Conservation (phyloP, 2,329 filamentous ascomycete genomes). For the Sclerotinia borealis region DNA sequence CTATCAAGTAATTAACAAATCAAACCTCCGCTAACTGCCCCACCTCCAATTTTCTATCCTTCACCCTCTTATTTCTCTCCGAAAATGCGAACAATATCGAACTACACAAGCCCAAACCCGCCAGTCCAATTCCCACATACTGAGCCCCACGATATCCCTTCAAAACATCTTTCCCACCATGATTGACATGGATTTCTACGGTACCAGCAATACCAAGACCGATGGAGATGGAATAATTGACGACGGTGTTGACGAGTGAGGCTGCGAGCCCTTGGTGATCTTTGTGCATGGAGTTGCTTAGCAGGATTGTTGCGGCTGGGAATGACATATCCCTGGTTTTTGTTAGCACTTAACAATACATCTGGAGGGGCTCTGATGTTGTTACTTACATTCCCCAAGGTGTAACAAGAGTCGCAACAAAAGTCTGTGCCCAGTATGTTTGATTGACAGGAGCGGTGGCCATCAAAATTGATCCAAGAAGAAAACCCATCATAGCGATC, state of each 20-base stretch:
- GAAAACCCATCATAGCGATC: constrained; percentile 34
- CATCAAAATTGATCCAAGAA: constrained; percentile 33
- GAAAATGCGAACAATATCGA: constrained; percentile 31
- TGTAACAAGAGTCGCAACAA: constrained; percentile 52
- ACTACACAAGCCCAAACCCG: constrained; percentile 33
- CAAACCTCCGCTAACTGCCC: not conserved
- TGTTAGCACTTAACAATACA: not conserved
- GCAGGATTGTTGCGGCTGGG: constrained; percentile 46
- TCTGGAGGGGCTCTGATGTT: not conserved
- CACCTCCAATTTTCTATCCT: not conserved
- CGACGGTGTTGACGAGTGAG: constrained; percentile 42
- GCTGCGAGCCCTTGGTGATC: constrained; percentile 46
- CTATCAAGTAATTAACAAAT: not conserved
- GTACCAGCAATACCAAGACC: constrained; percentile 41
- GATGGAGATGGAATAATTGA: constrained; percentile 39
- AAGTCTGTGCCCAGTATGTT: constrained; percentile 59
- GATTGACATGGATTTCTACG: constrained; percentile 30
- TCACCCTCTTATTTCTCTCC: constrained; percentile 13
- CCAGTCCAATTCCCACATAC: constrained; percentile 18
- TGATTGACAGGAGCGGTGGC: constrained; percentile 23
- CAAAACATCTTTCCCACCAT: constrained; percentile 13
- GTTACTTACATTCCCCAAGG: constrained; percentile 36
- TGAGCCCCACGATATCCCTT: constrained; percentile 12
- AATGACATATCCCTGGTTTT: constrained; percentile 48
- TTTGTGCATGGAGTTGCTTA: constrained; percentile 44